Percentiles rank a stretch among this genome's conserved stretches.
Evolutionary conservation across 2,329 filamentous ascomycete species (phyloP).

Genomic region (Grosmannia huntii): DNA sequence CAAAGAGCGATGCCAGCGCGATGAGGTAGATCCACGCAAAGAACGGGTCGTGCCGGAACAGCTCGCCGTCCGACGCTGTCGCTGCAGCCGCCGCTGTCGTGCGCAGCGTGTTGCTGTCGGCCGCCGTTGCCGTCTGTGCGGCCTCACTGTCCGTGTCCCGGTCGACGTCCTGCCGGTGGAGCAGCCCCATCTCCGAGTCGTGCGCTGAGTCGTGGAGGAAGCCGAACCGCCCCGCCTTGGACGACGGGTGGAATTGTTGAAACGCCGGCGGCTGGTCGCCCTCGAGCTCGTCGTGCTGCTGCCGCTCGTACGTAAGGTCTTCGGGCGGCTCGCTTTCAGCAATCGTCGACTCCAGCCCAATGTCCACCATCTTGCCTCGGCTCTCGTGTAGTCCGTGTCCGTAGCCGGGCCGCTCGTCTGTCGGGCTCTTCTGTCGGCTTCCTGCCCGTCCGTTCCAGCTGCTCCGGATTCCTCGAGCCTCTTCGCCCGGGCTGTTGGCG

Average conservation of each 20-base stretch:
- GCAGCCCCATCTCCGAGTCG: slow-evolving; percentile 35
- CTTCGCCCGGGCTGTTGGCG: neutral
- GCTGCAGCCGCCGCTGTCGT: slow-evolving; percentile 31
- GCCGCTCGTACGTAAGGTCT: slow-evolving; percentile 31
- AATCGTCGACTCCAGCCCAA: slow-evolving; percentile 62
- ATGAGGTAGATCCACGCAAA: slow-evolving; percentile 88
- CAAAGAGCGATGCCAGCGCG: slow-evolving; percentile 67
- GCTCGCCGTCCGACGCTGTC: slow-evolving; percentile 45
- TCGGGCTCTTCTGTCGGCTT: neutral
- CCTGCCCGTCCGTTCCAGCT: slow-evolving; percentile 38
- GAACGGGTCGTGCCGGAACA: slow-evolving; percentile 76
- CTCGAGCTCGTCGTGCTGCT: neutral
- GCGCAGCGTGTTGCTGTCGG: neutral
- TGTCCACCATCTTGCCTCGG: slow-evolving; percentile 68
- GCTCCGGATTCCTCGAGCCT: slow-evolving; percentile 40
- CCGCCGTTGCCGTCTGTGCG: slow-evolving; percentile 30
- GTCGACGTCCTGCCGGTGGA: slow-evolving; percentile 18
- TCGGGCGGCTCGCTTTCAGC: slow-evolving; percentile 46
- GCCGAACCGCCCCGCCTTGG: slow-evolving; percentile 25
- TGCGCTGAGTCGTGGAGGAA: slow-evolving; percentile 28
- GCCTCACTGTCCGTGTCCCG: slow-evolving; percentile 21
- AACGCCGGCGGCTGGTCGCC: slow-evolving; percentile 41
- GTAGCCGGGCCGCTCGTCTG: neutral
- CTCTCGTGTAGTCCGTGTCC: slow-evolving; percentile 14
- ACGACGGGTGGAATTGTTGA: slow-evolving; percentile 39